Conservation (phyloP, 148 eudicot species). For the Heliamphora exappendiculata region DNA sequence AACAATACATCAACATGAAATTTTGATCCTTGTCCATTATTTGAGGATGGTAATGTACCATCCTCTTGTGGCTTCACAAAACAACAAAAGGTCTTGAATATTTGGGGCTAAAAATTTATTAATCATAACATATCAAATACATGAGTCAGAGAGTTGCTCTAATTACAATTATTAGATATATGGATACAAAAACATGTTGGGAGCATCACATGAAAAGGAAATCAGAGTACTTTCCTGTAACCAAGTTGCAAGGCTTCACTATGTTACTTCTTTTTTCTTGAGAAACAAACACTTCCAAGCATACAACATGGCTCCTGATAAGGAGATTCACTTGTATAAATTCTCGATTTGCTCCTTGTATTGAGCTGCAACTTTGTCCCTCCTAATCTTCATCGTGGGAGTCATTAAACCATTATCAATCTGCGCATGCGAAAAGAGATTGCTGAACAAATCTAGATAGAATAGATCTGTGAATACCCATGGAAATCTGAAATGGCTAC, state of each 20-base stretch:
- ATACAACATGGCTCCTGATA: slow-evolving; percentile 6
- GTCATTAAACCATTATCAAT: slow-evolving; percentile 87
- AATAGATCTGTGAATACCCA: background rate
- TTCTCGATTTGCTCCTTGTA: slow-evolving; percentile 56
- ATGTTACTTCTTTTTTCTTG: background rate
- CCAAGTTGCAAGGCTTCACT: background rate
- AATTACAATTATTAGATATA: background rate
- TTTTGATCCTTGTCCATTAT: too few relatives aligned
- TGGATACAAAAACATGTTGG: background rate
- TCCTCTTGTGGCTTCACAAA: too few relatives aligned
- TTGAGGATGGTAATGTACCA: too few relatives aligned
- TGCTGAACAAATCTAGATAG: background rate
- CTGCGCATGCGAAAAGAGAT: slow-evolving; percentile 35
- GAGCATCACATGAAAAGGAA: background rate
- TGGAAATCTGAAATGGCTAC: background rate
- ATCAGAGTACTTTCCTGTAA: background rate
- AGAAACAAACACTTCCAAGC: background rate
- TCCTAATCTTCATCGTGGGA: slow-evolving; percentile 84
- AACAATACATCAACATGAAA: too few relatives aligned
- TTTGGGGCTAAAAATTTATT: too few relatives aligned
- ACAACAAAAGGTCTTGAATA: too few relatives aligned
- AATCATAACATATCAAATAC: too few relatives aligned
- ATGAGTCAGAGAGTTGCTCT: background rate
- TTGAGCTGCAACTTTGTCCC: slow-evolving; percentile 65
- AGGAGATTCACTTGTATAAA: slow-evolving; percentile 47